Conservation (phyloP, 2,329 filamentous ascomycete species). For the Cytospora leucostoma region DNA sequence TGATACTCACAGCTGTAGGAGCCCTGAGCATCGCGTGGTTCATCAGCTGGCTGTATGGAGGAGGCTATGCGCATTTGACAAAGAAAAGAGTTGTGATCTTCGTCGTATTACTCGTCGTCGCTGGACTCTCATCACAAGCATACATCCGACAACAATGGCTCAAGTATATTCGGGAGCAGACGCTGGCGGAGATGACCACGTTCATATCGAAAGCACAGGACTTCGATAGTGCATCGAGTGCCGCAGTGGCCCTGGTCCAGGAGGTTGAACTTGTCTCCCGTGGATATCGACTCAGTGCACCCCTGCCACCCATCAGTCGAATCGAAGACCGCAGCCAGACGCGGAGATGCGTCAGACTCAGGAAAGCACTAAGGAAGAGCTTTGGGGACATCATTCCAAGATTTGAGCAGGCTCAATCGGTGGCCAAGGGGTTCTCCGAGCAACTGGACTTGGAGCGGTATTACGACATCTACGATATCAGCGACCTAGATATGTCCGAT, state of each 20-base stretch:
- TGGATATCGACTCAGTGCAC: conserved; percentile 69
- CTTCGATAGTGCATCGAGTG: conserved; percentile 75
- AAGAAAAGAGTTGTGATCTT: conserved; percentile 56
- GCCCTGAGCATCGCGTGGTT: conserved; percentile 70
- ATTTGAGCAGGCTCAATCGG: conserved; percentile 69
- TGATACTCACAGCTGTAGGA: conserved; percentile 60
- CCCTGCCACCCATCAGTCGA: conserved; percentile 87
- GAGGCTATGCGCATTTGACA: conserved; percentile 53
- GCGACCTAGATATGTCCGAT: conserved; percentile 70
- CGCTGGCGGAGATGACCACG: conserved; percentile 66
- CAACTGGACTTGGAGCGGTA: conserved; percentile 86
- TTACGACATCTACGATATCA: conserved; percentile 85
- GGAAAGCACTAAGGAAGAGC: conserved; percentile 71
- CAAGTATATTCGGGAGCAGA: conserved; percentile 73
- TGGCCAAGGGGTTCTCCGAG: conserved; percentile 73
- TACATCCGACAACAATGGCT: conserved; percentile 81
- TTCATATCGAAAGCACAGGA: conserved; percentile 76
- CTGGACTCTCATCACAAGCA: conserved; percentile 65
- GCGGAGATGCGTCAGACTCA: conserved; percentile 77
- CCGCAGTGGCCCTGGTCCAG: conserved; percentile 80
- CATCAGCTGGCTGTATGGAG: conserved; percentile 68
- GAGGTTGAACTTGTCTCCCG: conserved; percentile 95
- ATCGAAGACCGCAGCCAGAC: conserved; percentile 81
- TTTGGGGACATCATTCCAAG: conserved; percentile 70
- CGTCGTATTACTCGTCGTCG: conserved; percentile 50